Evolutionary conservation across 2,329 filamentous ascomycete genomes (phyloP).

Genomic region (Botrytis aclada): DNA sequence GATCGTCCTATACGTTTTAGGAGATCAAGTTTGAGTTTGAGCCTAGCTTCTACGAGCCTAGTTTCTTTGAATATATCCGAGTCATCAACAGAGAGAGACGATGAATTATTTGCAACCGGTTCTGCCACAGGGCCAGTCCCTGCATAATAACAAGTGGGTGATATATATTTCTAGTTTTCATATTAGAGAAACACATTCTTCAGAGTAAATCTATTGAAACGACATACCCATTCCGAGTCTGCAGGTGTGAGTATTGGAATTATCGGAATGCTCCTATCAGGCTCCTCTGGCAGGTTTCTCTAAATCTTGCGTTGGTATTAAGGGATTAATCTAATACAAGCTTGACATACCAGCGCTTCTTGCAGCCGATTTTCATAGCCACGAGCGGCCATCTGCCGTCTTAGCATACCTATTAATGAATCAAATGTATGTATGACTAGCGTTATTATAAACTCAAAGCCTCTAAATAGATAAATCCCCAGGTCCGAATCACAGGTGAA

Average conservation of each 20-base stretch:
- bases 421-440: not conserved
- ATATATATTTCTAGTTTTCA: not conserved
- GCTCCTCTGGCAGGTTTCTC: not conserved
- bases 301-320: not conserved
- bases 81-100: not conserved
- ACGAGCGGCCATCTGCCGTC: not conserved
- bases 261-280: not conserved
- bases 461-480: not conserved
- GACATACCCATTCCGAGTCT: not conserved
- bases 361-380: not conserved
- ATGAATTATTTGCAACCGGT: not conserved
- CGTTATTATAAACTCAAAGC: not conserved
- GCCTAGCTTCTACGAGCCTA: not conserved
- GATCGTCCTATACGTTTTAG: not conserved
- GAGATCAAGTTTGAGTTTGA: not conserved
- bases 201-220: too few species aligned
- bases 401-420: not conserved
- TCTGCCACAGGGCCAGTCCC: not conserved
- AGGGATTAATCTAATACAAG: not conserved
- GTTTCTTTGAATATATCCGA: not conserved
- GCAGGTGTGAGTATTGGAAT: not conserved
- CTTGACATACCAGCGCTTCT: not conserved
- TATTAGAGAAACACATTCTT: not conserved
- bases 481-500: not conserved
- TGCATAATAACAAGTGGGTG: too few species aligned